Evolutionary conservation across 371 early-diverging fungal species (phyloP).

Genomic region (Fennellomyces sp.): DNA sequence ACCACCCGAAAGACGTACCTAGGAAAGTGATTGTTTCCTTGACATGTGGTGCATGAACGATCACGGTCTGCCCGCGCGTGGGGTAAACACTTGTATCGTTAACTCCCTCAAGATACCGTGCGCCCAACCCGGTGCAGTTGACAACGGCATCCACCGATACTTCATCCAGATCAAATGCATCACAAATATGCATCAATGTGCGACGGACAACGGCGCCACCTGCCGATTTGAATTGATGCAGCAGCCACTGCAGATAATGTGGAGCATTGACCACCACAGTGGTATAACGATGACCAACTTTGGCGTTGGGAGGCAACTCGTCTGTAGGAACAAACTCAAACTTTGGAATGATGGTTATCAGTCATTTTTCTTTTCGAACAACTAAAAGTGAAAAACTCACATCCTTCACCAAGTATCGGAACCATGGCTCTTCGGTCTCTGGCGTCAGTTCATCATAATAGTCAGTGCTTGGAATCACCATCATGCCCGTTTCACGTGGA

Average conservation of each 20-base stretch:
- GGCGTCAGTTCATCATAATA: constrained; percentile 48
- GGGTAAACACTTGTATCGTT: constrained; percentile 66
- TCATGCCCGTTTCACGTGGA: constrained; percentile 45
- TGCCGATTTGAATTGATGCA: constrained; percentile 41
- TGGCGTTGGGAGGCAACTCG: constrained; percentile 46
- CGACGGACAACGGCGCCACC: constrained; percentile 58
- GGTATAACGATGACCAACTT: constrained; percentile 55
- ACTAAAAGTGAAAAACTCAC: constrained; percentile 27
- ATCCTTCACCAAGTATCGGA: constrained; percentile 48
- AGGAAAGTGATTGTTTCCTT: constrained; percentile 53
- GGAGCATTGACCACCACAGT: constrained; percentile 65
- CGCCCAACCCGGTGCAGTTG: constrained; percentile 78
- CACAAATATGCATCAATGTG: constrained; percentile 52
- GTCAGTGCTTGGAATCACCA: constrained; percentile 42
- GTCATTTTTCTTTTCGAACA: background rate
- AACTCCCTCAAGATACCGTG: constrained; percentile 69
- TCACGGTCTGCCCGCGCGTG: constrained; percentile 76
- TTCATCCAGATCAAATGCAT: constrained; percentile 26
- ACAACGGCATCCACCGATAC: constrained; percentile 55
- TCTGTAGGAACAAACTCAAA: constrained; percentile 34
- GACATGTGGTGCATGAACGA: constrained; percentile 66
- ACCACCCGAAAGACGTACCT: constrained; percentile 9
- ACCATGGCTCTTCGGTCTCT: constrained; percentile 54
- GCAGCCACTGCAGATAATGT: constrained; percentile 69
- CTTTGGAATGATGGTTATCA: constrained; percentile 16